Evolutionary conservation across 352 stramenopile genomes (phyloP).

Genomic region (Pythium angustatum): DNA sequence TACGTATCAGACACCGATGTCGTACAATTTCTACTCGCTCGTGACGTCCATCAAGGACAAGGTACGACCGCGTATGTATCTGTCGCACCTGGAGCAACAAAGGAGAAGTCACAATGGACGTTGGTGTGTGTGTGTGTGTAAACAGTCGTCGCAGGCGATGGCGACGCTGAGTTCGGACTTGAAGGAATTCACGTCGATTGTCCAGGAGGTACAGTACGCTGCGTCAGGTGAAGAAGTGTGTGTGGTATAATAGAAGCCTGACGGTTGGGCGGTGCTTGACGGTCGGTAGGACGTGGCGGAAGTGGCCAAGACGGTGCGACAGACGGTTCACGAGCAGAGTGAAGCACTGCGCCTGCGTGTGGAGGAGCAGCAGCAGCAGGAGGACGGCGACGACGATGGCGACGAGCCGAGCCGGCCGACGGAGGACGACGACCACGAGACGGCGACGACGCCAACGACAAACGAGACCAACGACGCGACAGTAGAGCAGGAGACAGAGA

Average conservation of each 20-base stretch:
- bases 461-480: no score
- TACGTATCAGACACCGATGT: conserved; percentile 27
- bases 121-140: no score
- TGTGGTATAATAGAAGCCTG: no score
- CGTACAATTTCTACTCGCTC: conserved; percentile 49
- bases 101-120: no score
- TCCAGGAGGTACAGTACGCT: conserved; percentile 45
- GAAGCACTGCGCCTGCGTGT: conserved; percentile 40
- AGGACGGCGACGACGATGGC: conserved; percentile 19
- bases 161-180: conserved; percentile 72
- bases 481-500: no score
- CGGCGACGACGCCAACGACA: no score
- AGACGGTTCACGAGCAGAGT: conserved; percentile 56
- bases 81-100: no score
- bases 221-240: not conserved
- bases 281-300: conserved; percentile 43
- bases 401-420: no score
- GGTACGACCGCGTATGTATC: conserved; percentile 22
- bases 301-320: conserved; percentile 51
- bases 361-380: conserved; percentile 33
- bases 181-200: conserved; percentile 66
- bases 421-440: no score
- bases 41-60: conserved; percentile 42
- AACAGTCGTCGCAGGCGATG: conserved; percentile 68
- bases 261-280: no score